Base-by-base conservation (phyloP, 192 early-diverging fungal species). In the Coemansia sp. region DNA sequence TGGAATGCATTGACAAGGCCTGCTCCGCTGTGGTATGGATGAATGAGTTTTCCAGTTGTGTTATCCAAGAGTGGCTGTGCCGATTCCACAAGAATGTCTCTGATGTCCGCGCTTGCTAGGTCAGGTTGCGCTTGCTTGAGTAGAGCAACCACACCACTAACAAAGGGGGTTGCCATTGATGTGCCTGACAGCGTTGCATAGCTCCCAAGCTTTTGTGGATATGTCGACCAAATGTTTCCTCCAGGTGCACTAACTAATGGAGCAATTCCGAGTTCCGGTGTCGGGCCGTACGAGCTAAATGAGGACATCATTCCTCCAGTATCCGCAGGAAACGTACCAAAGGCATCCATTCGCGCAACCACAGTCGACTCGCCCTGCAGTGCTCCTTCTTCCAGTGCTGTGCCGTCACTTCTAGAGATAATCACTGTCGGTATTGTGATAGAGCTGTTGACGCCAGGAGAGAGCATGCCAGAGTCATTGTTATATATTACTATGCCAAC, bases 81-180 rank as follows among this genome's bases (percentile, higher is more conserved):
- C 46, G 90, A 85, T 17, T 83, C 76, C 4, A 89, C 41, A 62
- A 82, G 61, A 17, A 79, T 65, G 8, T 71, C 67, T 9, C 75
- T 40, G 15, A 71, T 64, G 17, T 62, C 67, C 17, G 55, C 61
- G 57, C 64, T 65, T 58, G 22, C 73, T 71, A 32, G 75, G 65
- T 2, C 25, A 13, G 81, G 83, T n/a, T 63, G 58, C 17, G 79
- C 75, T 50, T 89, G 84, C 41, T 84, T 69, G 8, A 89, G 59
- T 14, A 95, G 69, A 0, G 90, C 91, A 5, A 84, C 74, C 4
- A 84, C 69, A 15, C 91, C 93, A 41, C 87, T 80, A 25, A 89
- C 71, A 64, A 90, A 89, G 0, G 93, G 90, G 29, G 85, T 80
- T 8, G 93, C 81, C 92, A 95, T 92, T 23, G 89, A 91, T n/a